Percentiles rank a stretch among this genome's conserved stretches.
phyloP scores from a whole-genome alignment of 148 eudicot genomes.

The Vaccinium vitisidaea region DNA sequence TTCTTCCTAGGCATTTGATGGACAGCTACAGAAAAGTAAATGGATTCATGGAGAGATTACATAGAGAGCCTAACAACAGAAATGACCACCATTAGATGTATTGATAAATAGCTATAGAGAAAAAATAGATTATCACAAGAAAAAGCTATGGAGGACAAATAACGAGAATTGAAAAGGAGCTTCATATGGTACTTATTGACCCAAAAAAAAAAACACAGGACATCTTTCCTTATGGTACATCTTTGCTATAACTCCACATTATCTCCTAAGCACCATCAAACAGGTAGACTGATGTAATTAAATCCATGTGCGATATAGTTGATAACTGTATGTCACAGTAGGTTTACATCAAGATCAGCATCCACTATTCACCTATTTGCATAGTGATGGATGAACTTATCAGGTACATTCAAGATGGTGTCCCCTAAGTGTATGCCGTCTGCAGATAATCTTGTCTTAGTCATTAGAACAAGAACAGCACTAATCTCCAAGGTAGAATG shows the following conservation, averaged over 20 bases:
- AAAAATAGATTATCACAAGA: not conserved
- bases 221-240: not conserved
- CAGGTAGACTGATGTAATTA: not conserved
- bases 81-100: not conserved
- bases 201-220: not conserved
- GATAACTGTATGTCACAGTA: not conserved
- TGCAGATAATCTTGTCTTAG: not conserved
- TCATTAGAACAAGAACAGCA: not conserved
- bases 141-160: not conserved
- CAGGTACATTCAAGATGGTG: not conserved
- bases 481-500: not conserved
- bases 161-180: not conserved
- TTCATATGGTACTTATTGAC: not conserved
- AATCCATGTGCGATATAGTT: not conserved
- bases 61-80: not conserved
- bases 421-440: not conserved
- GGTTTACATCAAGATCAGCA: not conserved
- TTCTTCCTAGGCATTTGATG: constrained; percentile 5
- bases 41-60: not conserved
- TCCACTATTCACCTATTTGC: not conserved
- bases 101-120: not conserved
- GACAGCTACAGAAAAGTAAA: not conserved
- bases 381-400: not conserved
- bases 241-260: not conserved
- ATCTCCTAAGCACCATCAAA: not conserved